A percentile compares a stretch with the other conserved stretches of the same genome.
phyloP scores from a whole-genome alignment of 2,329 filamentous ascomycete species.

The Trichophyton mentagrophytes region DNA sequence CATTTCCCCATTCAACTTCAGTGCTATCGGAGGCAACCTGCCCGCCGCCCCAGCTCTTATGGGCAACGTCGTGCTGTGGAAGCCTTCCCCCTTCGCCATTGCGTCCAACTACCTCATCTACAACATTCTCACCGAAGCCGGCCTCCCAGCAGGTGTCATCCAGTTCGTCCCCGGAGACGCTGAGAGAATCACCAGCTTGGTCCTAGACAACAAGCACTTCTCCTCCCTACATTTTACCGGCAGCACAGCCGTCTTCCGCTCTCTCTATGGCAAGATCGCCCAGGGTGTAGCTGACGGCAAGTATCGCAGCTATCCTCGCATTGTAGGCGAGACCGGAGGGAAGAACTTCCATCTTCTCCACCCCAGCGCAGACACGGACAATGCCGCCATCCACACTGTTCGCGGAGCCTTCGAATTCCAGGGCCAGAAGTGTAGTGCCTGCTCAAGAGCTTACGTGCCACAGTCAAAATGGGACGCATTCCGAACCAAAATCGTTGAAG shows the following conservation, averaged over 20 bases:
- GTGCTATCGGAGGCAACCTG: constrained; percentile 81
- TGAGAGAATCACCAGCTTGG: constrained; percentile 64
- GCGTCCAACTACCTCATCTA: constrained; percentile 86
- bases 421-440: constrained; percentile 83
- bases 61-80: constrained; percentile 94
- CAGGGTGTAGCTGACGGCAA: constrained; percentile 65
- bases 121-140: constrained; percentile 80
- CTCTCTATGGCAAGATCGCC: constrained; percentile 76
- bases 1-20: constrained; percentile 93
- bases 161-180: constrained; percentile 89
- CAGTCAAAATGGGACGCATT: constrained; percentile 62
- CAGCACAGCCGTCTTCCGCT: constrained; percentile 80
- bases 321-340: constrained; percentile 81
- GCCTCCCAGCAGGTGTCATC: constrained; percentile 76
- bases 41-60: constrained; percentile 71
- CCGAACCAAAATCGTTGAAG: constrained; percentile 51
- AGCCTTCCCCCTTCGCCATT: constrained; percentile 80
- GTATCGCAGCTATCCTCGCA: constrained; percentile 74
- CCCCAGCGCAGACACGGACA: constrained; percentile 60
- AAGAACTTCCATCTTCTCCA: constrained; percentile 90
- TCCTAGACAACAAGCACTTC: constrained; percentile 66
- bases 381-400: constrained; percentile 69
- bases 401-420: constrained; percentile 84
- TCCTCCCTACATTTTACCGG: constrained; percentile 92
- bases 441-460: constrained; percentile 66